Evolutionary conservation across 2,329 filamentous ascomycete species (phyloP).

Genomic region (Aspergillus eucalypticola): DNA sequence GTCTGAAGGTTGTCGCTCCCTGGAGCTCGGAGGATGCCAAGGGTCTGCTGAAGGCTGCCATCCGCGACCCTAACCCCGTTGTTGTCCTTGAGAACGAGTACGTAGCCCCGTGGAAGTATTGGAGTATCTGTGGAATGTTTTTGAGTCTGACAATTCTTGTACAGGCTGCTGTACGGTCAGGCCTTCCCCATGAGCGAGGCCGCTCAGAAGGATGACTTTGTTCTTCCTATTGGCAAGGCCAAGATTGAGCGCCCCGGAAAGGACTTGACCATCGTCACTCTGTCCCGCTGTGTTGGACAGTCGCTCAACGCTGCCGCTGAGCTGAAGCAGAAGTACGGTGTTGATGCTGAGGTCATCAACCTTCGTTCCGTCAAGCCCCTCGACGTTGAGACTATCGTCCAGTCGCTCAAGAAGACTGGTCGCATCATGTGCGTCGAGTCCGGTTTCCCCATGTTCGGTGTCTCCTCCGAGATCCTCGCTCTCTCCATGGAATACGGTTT

Average conservation of each 20-base stretch:
- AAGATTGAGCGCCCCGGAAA: constrained; percentile 97
- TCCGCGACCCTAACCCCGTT: constrained; percentile 96
- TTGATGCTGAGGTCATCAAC: constrained; percentile 97
- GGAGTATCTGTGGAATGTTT: constrained; percentile 2
- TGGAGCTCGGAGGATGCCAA: constrained; percentile 99
- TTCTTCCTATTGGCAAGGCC: constrained; percentile 96
- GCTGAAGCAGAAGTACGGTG: constrained; percentile 93
- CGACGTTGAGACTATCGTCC: constrained; percentile 91
- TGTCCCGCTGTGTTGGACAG: constrained; percentile 94
- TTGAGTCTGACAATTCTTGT: constrained; percentile 31
- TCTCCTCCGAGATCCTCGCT: constrained; percentile 88
- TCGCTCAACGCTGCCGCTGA: constrained; percentile 83
- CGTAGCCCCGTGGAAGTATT: constrained; percentile 21
- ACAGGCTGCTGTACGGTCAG: constrained; percentile 81
- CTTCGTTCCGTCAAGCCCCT: constrained; percentile 96
- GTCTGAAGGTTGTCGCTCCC: constrained; percentile 92
- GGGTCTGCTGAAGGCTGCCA: constrained; percentile 95
- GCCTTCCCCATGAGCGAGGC: constrained; percentile 96
- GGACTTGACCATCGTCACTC: constrained; percentile 91
- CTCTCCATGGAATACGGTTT: constrained; percentile 97
- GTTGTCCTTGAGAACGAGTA: constrained; percentile 84
- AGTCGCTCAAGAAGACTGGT: constrained; percentile 98
- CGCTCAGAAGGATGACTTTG: constrained; percentile 93
- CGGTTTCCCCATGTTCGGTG: constrained; percentile 93
- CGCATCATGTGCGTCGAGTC: constrained; percentile 90